These are phyloP conservation scores for Venturia oleaginea DNA, from an alignment of 2,329 filamentous ascomycete species.

Conservation along the genomic window DNA sequence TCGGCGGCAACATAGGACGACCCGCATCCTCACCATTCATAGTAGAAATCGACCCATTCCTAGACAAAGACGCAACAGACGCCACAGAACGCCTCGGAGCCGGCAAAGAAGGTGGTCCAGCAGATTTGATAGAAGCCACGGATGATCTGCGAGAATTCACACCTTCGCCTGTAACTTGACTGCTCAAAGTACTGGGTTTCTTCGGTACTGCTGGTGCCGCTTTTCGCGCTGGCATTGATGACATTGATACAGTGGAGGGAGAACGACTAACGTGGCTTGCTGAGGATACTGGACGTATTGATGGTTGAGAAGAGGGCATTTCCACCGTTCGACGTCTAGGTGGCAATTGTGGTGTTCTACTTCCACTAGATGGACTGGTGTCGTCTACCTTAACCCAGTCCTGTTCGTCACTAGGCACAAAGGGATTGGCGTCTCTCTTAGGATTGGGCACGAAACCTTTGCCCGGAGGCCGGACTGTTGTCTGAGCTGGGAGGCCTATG, in stretches of 20 bases:
- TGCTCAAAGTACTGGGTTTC: conserved; percentile 18
- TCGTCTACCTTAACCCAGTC: conserved; percentile 63
- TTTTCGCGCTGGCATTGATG: conserved; percentile 19
- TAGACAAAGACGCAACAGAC: not conserved
- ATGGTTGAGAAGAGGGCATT: not conserved
- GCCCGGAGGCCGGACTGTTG: conserved; percentile 58
- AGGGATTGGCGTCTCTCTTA: conserved; percentile 71
- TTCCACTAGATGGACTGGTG: conserved; percentile 6
- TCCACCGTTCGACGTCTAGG: conserved; percentile 1
- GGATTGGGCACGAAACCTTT: conserved; percentile 60
- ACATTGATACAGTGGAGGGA: conserved; percentile 12
- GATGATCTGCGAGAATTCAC: not conserved
- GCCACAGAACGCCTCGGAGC: conserved; percentile 1
- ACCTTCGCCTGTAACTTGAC: not conserved
- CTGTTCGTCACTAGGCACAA: conserved; percentile 60
- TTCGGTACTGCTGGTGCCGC: conserved; percentile 26
- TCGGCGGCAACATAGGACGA: conserved; percentile 24
- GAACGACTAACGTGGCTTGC: conserved; percentile 9
- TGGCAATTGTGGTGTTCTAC: conserved; percentile 6
- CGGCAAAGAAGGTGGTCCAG: conserved; percentile 10
- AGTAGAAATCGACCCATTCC: conserved; percentile 18
- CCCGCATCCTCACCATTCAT: conserved; percentile 17
- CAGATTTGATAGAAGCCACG: not conserved
- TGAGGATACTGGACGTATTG: not conserved
- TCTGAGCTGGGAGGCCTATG: conserved; percentile 62